Base-by-base conservation (phyloP, 495 filamentous ascomycete genomes). In the Neurospora africana region DNA sequence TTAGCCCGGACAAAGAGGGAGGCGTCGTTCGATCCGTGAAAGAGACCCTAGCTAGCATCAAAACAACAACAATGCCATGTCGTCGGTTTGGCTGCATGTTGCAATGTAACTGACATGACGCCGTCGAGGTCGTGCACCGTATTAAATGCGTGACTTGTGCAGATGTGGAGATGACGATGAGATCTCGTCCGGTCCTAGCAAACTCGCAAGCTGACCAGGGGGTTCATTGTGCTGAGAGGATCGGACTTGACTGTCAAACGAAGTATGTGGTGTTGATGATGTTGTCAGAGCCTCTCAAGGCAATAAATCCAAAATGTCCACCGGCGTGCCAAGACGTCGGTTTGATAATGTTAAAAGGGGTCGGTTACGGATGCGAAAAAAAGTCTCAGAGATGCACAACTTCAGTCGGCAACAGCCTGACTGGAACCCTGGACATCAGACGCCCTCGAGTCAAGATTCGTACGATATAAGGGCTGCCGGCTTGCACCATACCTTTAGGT, bases 361-460 rank as follows among this genome's bases (percentile, higher is more conserved):
- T 15, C 35, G n/a, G 65, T 65, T 33, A 40, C 65, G 53, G 27
- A 36, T 41, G 53, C 19, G 21, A 10, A 35, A 30, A 38, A 17
- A 67, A 41, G 78, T 79, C 78, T 79, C 78, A 77, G 71, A 73
- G 76, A 76, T 71, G 71, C 74, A 75, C 69, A 77, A 74, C 71
- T 36, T 40, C 33, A 61, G 33, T 40, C 40, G 47, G 38, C 41
- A 36, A 27, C 61, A 35, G 40, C 53, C 23, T 65, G 53, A 17
- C 53, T 65, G 13, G 53, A 35, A 17, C 13, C 53, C 53, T 35
- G 53, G 53, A 35, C 53, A 65, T 65, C 53, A 65, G 27, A 9
- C 53, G 27, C 27, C 6, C 23, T 65, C 35, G 27, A 65, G 27
- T 65, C 27, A 65, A 33, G 53, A 33, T 65, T 65, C 13, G 27